These are phyloP conservation scores for Tricholoma furcatifolium DNA, from an alignment of 768 basidiomycete species.

Conservation along the genomic window DNA sequence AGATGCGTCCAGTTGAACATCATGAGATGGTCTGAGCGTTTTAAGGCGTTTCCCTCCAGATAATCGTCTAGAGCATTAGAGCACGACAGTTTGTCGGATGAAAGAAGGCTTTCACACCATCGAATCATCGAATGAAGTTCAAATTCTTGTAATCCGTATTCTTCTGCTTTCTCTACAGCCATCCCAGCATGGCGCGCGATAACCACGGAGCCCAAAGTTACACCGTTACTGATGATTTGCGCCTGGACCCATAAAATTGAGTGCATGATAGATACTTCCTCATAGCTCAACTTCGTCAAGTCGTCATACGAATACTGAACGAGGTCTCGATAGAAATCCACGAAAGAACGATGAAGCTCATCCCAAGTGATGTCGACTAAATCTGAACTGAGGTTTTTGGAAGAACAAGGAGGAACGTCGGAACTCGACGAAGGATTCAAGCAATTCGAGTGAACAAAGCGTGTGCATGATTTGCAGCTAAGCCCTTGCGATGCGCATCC, in stretches of 20 bases:
- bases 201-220: slow-evolving; percentile 65
- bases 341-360: slow-evolving; percentile 56
- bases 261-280: slow-evolving; percentile 66
- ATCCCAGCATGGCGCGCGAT: slow-evolving; percentile 35
- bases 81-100: slow-evolving; percentile 36
- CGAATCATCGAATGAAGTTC: slow-evolving; percentile 56
- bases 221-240: slow-evolving; percentile 64
- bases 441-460: slow-evolving; percentile 61
- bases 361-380: slow-evolving; percentile 53
- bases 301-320: slow-evolving; percentile 42
- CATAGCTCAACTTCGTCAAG: slow-evolving; percentile 49
- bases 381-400: slow-evolving; percentile 35
- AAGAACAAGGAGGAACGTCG: slow-evolving; percentile 39
- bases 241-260: slow-evolving; percentile 65
- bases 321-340: slow-evolving; percentile 47
- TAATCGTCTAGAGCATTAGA: slow-evolving; percentile 54
- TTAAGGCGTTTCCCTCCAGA: slow-evolving; percentile 45
- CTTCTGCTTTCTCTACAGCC: slow-evolving; percentile 26
- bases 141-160: slow-evolving; percentile 45
- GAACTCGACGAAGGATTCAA: slow-evolving; percentile 20
- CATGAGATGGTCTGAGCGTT: slow-evolving; percentile 41
- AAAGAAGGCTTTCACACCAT: slow-evolving; percentile 51
- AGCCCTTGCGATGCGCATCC: slow-evolving; percentile 62
- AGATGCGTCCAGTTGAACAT: slow-evolving; percentile 71
- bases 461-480: slow-evolving; percentile 59